Conservation (phyloP, 495 filamentous ascomycete species). For the Talaromyces stipitatus region DNA sequence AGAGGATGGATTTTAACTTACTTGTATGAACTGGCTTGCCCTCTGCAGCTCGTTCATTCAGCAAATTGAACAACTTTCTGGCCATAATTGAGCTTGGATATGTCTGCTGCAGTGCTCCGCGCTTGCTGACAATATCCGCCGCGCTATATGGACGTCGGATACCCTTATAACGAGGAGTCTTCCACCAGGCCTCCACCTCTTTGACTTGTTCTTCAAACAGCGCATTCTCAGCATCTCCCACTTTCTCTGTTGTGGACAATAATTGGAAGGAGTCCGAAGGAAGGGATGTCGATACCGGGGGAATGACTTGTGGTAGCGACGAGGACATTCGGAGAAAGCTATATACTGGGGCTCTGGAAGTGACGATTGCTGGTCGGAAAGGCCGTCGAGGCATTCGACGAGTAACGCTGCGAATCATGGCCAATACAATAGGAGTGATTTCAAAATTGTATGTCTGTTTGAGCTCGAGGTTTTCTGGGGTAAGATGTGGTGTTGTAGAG, state of each 20-base stretch:
- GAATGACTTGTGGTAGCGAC: slow-evolving; percentile 1
- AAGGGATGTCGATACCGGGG: slow-evolving; percentile 38
- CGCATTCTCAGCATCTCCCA: slow-evolving; percentile 70
- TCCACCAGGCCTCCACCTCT: slow-evolving; percentile 85
- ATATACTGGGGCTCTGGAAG: slow-evolving; percentile 34
- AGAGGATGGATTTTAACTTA: slow-evolving; percentile 24
- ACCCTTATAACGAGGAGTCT: slow-evolving; percentile 68
- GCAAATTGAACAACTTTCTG: slow-evolving; percentile 82
- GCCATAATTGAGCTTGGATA: slow-evolving; percentile 93
- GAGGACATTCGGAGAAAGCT: slow-evolving; percentile 38
- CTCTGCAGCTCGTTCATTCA: slow-evolving; percentile 64
- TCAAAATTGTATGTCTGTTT: not conserved
- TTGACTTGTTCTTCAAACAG: slow-evolving; percentile 72
- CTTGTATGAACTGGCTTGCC: slow-evolving; percentile 88
- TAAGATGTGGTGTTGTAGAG: not conserved
- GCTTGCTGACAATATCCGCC: slow-evolving; percentile 84
- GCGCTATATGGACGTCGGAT: slow-evolving; percentile 90
- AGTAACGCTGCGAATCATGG: slow-evolving; percentile 31
- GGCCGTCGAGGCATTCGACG: slow-evolving; percentile 29
- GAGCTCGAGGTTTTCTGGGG: not conserved
- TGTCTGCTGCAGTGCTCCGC: slow-evolving; percentile 74
- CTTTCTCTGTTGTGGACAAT: slow-evolving; percentile 62
- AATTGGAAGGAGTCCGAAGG: slow-evolving; percentile 74
- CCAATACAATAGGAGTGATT: not conserved
- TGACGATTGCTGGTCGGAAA: slow-evolving; percentile 11